Conservation (phyloP, 2,329 filamentous ascomycete species). For the Trichoderma sp. region DNA sequence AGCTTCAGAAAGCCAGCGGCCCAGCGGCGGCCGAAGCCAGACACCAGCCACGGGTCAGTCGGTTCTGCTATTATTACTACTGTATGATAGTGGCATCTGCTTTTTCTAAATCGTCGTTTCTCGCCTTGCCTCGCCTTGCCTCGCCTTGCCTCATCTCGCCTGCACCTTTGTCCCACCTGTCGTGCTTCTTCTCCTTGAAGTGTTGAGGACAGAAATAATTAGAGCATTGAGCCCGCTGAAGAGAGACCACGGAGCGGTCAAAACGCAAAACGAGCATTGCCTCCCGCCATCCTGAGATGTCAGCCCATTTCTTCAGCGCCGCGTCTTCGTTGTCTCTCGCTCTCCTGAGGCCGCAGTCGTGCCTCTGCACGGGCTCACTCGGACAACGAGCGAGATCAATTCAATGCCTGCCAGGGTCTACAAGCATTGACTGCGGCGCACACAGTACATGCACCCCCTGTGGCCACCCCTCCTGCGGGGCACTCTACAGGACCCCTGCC, state of each 20-base stretch:
- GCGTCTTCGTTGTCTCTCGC: background rate
- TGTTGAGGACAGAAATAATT: background rate
- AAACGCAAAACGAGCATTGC: background rate
- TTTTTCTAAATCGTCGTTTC: background rate
- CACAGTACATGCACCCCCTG: background rate
- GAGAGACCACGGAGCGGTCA: background rate
- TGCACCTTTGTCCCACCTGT: conserved; percentile 5
- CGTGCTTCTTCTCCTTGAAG: background rate
- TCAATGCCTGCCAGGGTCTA: background rate
- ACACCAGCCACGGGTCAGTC: background rate
- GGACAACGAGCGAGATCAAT: background rate
- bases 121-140: background rate
- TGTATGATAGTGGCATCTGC: background rate
- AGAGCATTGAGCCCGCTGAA: background rate
- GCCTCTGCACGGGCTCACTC: conserved; percentile 15
- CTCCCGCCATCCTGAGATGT: background rate
- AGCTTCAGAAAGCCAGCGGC: background rate
- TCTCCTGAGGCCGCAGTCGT: background rate
- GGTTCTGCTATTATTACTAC: background rate
- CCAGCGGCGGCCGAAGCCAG: background rate
- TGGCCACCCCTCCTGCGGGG: background rate
- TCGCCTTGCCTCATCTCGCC: background rate
- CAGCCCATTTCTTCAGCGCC: conserved; percentile 9
- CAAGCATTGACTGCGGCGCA: background rate
- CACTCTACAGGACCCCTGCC: background rate